A percentile compares a stretch with the other conserved stretches of the same genome.
phyloP scores from a whole-genome alignment of 2,329 filamentous ascomycete genomes.

The Colletotrichum cuscutae region DNA sequence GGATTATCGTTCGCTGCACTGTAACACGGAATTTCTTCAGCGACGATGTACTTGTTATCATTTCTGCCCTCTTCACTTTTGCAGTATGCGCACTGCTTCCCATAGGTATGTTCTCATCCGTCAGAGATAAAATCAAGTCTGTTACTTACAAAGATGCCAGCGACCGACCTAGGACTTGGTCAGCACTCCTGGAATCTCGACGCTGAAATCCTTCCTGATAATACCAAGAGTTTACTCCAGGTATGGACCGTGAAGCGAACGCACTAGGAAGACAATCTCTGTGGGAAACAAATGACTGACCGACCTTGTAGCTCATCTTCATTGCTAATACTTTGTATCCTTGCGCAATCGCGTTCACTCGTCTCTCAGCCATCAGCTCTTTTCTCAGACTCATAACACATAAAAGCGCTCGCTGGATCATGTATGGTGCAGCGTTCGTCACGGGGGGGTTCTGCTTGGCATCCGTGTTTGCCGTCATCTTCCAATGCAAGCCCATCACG shows the following conservation, averaged over 20 bases:
- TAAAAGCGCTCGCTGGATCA: not conserved
- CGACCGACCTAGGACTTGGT: conserved; percentile 24
- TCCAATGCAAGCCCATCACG: conserved; percentile 22
- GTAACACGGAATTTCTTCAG: conserved; percentile 27
- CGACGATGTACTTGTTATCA: conserved; percentile 30
- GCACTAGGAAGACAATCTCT: not conserved
- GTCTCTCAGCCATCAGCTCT: conserved; percentile 20
- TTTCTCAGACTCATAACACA: not conserved
- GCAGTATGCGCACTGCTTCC: conserved; percentile 25
- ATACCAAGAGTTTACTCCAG: conserved; percentile 15
- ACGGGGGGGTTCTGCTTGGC: conserved; percentile 3
- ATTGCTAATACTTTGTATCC: conserved; percentile 23
- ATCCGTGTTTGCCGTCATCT: conserved; percentile 17
- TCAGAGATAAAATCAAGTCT: not conserved
- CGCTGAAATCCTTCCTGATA: not conserved
- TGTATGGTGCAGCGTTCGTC: not conserved
- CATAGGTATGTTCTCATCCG: not conserved
- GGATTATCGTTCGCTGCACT: conserved; percentile 27
- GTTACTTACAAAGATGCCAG: not conserved
- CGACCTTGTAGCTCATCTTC: conserved; percentile 8
- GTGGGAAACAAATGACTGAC: not conserved
- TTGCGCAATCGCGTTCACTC: conserved; percentile 18
- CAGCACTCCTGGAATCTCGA: conserved; percentile 27
- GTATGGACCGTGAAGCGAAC: not conserved
- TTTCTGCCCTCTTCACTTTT: conserved; percentile 30